Conservation (phyloP, 306 rosid species). For the Trifolium subterraneum region DNA sequence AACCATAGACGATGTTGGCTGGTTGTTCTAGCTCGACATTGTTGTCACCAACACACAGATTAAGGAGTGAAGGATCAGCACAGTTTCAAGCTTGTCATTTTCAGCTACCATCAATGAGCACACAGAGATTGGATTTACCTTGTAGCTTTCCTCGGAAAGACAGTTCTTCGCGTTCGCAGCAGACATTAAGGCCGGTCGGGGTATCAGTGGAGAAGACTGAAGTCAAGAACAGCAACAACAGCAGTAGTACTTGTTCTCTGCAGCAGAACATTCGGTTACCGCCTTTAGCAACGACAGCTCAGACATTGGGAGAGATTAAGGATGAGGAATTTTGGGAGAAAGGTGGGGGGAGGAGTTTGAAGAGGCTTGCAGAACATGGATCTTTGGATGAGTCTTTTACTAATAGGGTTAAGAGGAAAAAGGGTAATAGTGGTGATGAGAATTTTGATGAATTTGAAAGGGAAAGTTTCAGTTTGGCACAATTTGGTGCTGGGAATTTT, state of each 20-base stretch:
- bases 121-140: constrained; percentile 95
- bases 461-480: constrained; percentile 56
- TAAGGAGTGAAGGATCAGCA: constrained; percentile 86
- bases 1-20: constrained; percentile 93
- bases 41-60: constrained; percentile 98
- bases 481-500: constrained; percentile 60
- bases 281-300: constrained; percentile 57
- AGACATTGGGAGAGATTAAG: constrained; percentile 46
- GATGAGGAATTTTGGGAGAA: constrained; percentile 72
- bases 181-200: constrained; percentile 72
- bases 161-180: constrained; percentile 65
- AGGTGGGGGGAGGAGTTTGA: constrained; percentile 64
- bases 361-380: constrained; percentile 70
- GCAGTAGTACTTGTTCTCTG: constrained; percentile 57
- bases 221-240: constrained; percentile 49
- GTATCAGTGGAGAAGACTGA: constrained; percentile 71
- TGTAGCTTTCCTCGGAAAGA: constrained; percentile 79
- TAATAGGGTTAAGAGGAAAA: constrained; percentile 79
- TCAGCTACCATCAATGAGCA: constrained; percentile 89
- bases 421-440: constrained; percentile 48
- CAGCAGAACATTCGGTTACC: constrained; percentile 88
- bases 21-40: constrained; percentile 99
- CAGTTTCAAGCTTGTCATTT: constrained; percentile 95
- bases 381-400: constrained; percentile 41
- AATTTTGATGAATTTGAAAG: constrained; percentile 45